A percentile compares a stretch with the other conserved stretches of the same genome.
Conservation (phyloP, 306 rosid genomes). For the Gynostemma pentaphyllum region DNA sequence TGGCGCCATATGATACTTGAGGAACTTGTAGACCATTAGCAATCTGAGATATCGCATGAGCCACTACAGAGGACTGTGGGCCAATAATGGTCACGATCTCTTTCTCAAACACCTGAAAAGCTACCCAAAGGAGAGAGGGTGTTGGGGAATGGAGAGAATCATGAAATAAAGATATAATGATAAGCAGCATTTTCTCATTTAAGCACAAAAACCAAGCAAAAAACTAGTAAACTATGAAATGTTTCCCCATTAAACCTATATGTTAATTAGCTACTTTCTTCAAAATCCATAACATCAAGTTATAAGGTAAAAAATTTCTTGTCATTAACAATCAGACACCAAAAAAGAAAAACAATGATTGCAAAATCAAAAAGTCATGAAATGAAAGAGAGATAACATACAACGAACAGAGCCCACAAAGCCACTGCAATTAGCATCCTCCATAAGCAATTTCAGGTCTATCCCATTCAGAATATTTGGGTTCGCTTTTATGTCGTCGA, state of each 20-base stretch:
- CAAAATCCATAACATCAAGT: neutral
- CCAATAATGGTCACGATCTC: constrained; percentile 64
- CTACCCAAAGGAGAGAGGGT: constrained; percentile 22
- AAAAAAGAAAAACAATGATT: neutral
- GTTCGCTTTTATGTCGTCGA: constrained; percentile 58
- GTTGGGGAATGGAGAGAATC: neutral
- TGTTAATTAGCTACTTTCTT: neutral
- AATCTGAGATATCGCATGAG: constrained; percentile 67
- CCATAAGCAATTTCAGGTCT: constrained; percentile 27
- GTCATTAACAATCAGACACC: neutral
- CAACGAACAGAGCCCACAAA: constrained; percentile 78
- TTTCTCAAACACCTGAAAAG: constrained; percentile 63
- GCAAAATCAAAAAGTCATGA: neutral
- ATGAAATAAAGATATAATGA: constrained; percentile 15
- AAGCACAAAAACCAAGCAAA: neutral
- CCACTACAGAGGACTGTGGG: constrained; percentile 73
- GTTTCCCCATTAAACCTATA: neutral
- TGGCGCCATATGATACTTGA: constrained; percentile 76
- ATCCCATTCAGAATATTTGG: constrained; percentile 49
- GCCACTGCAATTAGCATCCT: constrained; percentile 47
- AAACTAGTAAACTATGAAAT: neutral
- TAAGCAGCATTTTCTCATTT: neutral
- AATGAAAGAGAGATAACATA: constrained; percentile 5
- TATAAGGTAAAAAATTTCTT: neutral
- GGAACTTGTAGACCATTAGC: constrained; percentile 78